Base-by-base conservation (phyloP, 257 asterid genomes). In the Forsythia suspensa region DNA sequence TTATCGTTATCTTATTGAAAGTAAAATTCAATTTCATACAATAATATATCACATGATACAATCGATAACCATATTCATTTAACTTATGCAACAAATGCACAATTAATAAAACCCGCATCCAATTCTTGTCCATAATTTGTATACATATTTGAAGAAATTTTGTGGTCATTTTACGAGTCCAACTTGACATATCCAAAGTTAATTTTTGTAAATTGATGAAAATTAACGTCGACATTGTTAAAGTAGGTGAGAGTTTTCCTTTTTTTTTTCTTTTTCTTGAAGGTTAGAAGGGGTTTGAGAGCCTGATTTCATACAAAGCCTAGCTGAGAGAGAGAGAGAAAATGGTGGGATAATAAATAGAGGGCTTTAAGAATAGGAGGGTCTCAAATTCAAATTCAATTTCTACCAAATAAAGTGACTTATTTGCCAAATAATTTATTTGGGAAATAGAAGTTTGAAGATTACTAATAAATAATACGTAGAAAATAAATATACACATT, bases 221-320 rank as follows among this genome's bases (percentile, higher is more conserved):
- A 46, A 46, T 46, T 11, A n/a, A 13, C n/a, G 3, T 46, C n/a
- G 6, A 13, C 6, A 0, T 55, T 55, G 24, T 15, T 16, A 51
- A 13, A 1, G 9, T 15, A 8, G 67, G 0, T 3, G 55, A 46
- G 18, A 75, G 79, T 68, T 71, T 39, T 72, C 80, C 55, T 69
- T 69, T 48, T 18, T 69, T 67, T 44, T 16, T 74, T 57, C 34
- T 29, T 29, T 29, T 29, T 29, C 65, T 69, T 51, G 18, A 43
- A 20, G 46, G 18, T 8, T 10, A 6, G 6, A 42, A 13, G 38
- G 12, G 65, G 34, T 4, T 34, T 59, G 82, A 34, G 66, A 77
- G 73, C 36, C 79, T 66, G 76, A 80, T 82, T 77, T 57, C 63
- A 57, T 57, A 74, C 82, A 57, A 57, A 74, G 74, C 57, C 77